Conservation (phyloP, 2,329 filamentous ascomycete species). For the Pseudocercospora fijiensis region DNA sequence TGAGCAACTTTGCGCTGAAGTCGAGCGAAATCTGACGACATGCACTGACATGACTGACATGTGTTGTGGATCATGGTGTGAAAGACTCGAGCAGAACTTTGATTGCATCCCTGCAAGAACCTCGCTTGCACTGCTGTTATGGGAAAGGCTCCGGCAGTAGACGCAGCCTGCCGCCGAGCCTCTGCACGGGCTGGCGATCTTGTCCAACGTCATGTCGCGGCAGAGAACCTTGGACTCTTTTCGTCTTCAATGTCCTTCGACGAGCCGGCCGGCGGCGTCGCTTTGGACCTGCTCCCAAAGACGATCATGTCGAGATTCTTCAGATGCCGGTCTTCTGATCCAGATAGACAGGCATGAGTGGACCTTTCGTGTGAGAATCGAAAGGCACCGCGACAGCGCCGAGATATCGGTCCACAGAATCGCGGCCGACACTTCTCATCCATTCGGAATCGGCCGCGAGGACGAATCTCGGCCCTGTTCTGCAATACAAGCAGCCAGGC, state of each 20-base stretch:
- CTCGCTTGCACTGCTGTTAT: background rate
- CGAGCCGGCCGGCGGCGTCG: background rate
- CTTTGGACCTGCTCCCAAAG: background rate
- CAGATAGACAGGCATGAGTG: slow-evolving; percentile 4
- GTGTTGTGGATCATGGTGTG: background rate
- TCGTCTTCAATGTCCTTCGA: background rate
- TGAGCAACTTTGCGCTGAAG: slow-evolving; percentile 3
- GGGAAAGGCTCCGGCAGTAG: background rate
- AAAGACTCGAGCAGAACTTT: background rate
- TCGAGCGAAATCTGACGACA: slow-evolving; percentile 3
- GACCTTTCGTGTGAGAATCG: slow-evolving; percentile 8
- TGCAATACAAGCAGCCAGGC: background rate
- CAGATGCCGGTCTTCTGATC: background rate
- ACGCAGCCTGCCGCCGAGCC: background rate
- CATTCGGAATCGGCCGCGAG: slow-evolving; percentile 11
- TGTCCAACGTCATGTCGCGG: background rate
- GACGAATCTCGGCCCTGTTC: slow-evolving; percentile 17
- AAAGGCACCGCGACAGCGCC: slow-evolving; percentile 20
- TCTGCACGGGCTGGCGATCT: background rate
- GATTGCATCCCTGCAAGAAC: slow-evolving; percentile 1
- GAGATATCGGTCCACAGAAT: slow-evolving; percentile 20
- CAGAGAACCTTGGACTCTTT: background rate
- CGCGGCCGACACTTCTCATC: slow-evolving; percentile 3
- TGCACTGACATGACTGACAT: background rate
- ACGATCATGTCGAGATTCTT: background rate